Evolutionary conservation across 805 yeast genomes (phyloP).

Genomic region (Cyberlindnera euphorbiae): DNA sequence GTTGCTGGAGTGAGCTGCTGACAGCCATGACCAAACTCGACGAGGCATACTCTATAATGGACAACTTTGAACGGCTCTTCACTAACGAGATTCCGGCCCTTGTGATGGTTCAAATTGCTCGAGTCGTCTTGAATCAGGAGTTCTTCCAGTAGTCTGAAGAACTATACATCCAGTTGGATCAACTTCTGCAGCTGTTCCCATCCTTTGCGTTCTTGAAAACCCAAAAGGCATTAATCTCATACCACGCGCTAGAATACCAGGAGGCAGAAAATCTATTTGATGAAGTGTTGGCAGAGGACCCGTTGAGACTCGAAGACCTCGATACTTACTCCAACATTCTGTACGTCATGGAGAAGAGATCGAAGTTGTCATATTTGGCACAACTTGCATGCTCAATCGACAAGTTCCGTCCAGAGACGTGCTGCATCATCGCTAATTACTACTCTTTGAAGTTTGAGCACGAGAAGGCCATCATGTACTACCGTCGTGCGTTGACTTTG

Average conservation of each 20-base stretch:
- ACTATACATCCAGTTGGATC: constrained; percentile 45
- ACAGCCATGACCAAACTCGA: constrained; percentile 56
- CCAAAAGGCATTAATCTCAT: constrained; percentile 77
- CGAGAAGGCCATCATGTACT: constrained; percentile 90
- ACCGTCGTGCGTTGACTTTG: constrained; percentile 80
- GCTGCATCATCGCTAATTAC: constrained; percentile 91
- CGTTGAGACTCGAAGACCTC: constrained; percentile 82
- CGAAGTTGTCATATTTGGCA: constrained; percentile 82
- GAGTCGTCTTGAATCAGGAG: constrained; percentile 47
- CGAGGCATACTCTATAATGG: constrained; percentile 40
- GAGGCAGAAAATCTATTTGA: constrained; percentile 81
- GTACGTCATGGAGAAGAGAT: constrained; percentile 85
- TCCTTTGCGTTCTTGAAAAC: constrained; percentile 66
- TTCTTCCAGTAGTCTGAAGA: constrained; percentile 64
- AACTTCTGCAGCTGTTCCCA: constrained; percentile 57
- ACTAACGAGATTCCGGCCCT: constrained; percentile 13
- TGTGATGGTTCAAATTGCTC: constrained; percentile 17
- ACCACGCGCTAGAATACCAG: constrained; percentile 79
- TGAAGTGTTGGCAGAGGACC: constrained; percentile 65
- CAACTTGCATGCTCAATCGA: constrained; percentile 81
- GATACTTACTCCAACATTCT: constrained; percentile 93
- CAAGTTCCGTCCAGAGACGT: constrained; percentile 87
- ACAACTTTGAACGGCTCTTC: constrained; percentile 18
- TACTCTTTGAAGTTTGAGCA: constrained; percentile 90
- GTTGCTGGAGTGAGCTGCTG: constrained; percentile 82